Evolutionary conservation across 495 filamentous ascomycete genomes (phyloP), one percentile per base, ranked within the genome.

Genomic region (Podospora appendiculata): DNA sequence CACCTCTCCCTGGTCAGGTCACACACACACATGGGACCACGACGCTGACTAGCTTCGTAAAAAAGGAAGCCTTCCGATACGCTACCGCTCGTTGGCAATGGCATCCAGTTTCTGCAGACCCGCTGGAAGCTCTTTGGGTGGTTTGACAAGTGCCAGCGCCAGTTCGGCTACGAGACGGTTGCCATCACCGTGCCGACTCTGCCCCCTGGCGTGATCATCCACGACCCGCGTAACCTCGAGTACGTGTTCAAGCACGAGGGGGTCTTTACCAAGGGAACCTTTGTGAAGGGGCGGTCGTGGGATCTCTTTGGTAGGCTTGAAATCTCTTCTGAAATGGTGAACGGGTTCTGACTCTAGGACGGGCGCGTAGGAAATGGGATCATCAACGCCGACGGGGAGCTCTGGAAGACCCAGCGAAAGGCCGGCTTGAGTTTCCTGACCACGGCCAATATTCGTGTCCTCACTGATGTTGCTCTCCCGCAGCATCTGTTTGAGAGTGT

Each of bases 331-430:
- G 25, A 5, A 25, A 5, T 25, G 25, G 25, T 25, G 25, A 5
- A 8, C 36, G 1, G 2, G 10, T 38, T 13, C 36, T 13, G 10
- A 32, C 33, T 1, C 36, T 35, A 6, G 38, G 17, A 38, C 12
- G 36, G 19, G 18, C 8, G 9, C 6, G 8, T 32, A 78, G 75
- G 80, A 0, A 74, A 79, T 46, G 80, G 80, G 10, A 84, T 84
- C 58, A 83, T 84, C 54, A 84, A 83, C 55, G 75, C 76, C 16
- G 80, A 84, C 50, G 80, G 80, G 10, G 78, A 81, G 13, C 55
- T 81, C 38, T 83, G 80, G 80, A 80, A 73, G 52, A 65, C 74
- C 1, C 80, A 84, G 58, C 66, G 80, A 32, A 82, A 81, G 59
- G 80, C 80, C 34, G 80, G 80, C 1, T 58, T 79, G 13, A 65